phyloP scores from a whole-genome alignment of 768 basidiomycete species.

The Lentinula sp. region DNA sequence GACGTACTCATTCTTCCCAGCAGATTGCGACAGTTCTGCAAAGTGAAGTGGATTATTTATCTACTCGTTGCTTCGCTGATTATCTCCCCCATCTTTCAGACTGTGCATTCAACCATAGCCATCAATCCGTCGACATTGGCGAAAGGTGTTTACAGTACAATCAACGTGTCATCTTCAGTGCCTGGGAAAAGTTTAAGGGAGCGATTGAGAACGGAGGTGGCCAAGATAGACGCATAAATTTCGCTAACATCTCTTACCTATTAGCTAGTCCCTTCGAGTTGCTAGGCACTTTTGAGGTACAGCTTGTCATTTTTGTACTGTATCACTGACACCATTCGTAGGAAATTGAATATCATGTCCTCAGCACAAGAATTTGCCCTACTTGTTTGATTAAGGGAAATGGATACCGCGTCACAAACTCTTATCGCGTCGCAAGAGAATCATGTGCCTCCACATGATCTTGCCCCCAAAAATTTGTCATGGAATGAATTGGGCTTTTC shows the following conservation, averaged over 20 bases:
- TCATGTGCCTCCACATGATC: slow-evolving; percentile 1
- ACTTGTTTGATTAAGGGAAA: too few relatives aligned
- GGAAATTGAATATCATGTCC: too few relatives aligned
- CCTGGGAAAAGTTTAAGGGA: slow-evolving; percentile 21
- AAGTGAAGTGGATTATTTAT: slow-evolving; percentile 38
- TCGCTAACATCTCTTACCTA: neutral
- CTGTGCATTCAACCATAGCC: slow-evolving; percentile 69
- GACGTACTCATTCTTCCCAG: slow-evolving; percentile 88
- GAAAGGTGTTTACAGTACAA: slow-evolving; percentile 49
- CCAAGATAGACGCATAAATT: slow-evolving; percentile 20
- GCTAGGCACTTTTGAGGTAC: neutral
- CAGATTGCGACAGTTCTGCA: slow-evolving; percentile 83
- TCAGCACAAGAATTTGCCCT: too few relatives aligned
- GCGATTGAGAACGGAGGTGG: slow-evolving; percentile 27
- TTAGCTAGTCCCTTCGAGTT: too few relatives aligned
- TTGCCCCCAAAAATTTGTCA: neutral
- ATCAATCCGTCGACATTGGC: slow-evolving; percentile 81
- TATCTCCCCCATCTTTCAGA: slow-evolving; percentile 31
- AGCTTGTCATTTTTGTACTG: neutral
- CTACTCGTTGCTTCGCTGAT: neutral
- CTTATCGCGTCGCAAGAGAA: neutral
- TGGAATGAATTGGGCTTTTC: neutral
- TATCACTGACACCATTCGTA: neutral
- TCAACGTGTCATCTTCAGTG: slow-evolving; percentile 26
- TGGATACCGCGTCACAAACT: neutral